Base-by-base conservation (phyloP, 495 filamentous ascomycete species). In the Staphylotrichum tortipilum region DNA sequence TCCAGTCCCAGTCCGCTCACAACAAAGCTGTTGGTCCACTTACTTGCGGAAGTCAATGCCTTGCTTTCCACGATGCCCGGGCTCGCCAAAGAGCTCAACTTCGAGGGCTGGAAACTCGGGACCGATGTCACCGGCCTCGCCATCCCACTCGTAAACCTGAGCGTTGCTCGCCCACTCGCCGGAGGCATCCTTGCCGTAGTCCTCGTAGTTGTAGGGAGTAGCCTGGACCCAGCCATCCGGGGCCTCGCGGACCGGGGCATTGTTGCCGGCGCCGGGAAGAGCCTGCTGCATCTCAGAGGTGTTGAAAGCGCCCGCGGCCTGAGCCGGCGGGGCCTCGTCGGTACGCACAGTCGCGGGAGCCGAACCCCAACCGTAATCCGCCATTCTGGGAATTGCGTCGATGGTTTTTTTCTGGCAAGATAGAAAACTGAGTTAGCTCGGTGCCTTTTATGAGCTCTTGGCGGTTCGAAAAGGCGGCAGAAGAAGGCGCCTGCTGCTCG, bases 51-150 rank as follows among this genome's bases (percentile, higher is more conserved):
- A 75, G 24, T 76, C 68, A 29, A 78, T 64, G 4, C 74, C 67
- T 3, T 63, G 57, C 17, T 59, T 54, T 11, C 53, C 50, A 39
- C 72, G 63, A 29, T 62, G 39, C 52, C 68, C 45, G 45, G 74
- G 51, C 10, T 68, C 63, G 5, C 79, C 75, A 58, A 92, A 98
- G 6, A 96, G 78, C 54, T 79, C 63, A 7, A 73, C 40, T 68
- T 98, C 89, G 0, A 98, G 78, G 33, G 76, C 75, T 0, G 73
- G 66, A 54, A 79, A 69, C 33, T 65, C 66, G 4, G 91, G 92
- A 24, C 82, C 89, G 41, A 97, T 69, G 44, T 98, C 90, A 10
- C 90, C 92, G 53, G 75, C 84, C 4, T 94, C 88, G 2, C 87
- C 87, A 9, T 81, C 74, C 85, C 86, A 96, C 61, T 94, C 83